These are phyloP conservation scores for Trametes meyenii DNA, from an alignment of 768 basidiomycete species.

Conservation along the genomic window DNA sequence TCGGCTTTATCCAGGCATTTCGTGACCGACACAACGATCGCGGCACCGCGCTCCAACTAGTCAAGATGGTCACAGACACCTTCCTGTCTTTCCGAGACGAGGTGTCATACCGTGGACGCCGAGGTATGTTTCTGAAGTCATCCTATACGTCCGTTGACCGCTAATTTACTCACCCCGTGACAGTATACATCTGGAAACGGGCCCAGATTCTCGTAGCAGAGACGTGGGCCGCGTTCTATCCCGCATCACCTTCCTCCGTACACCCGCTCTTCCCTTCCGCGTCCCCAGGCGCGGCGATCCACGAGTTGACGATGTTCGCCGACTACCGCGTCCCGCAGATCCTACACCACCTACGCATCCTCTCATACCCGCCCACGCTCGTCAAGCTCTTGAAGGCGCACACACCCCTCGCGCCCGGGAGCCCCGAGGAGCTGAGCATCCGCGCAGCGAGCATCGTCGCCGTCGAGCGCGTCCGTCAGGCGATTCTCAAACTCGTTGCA, in stretches of 20 bases:
- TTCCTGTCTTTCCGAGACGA: constrained; percentile 85
- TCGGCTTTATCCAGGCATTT: constrained; percentile 65
- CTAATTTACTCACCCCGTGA: background rate
- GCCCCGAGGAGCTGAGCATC: constrained; percentile 73
- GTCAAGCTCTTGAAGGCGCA: constrained; percentile 50
- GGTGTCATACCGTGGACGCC: constrained; percentile 53
- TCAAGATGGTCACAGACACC: constrained; percentile 64
- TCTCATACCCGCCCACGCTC: constrained; percentile 70
- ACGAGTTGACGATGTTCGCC: constrained; percentile 88
- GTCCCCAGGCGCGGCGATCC: constrained; percentile 55
- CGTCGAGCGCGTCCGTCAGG: constrained; percentile 71
- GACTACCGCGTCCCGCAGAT: constrained; percentile 94
- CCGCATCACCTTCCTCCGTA: constrained; percentile 38
- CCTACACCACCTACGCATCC: constrained; percentile 77
- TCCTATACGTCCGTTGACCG: background rate
- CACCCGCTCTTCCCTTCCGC: constrained; percentile 76
- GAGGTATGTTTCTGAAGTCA: constrained; percentile 46
- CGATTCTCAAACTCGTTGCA: constrained; percentile 45
- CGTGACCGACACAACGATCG: constrained; percentile 51
- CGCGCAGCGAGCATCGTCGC: constrained; percentile 80
- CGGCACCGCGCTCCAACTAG: constrained; percentile 74
- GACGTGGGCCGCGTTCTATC: constrained; percentile 91
- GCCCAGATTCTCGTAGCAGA: constrained; percentile 92
- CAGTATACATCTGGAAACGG: constrained; percentile 88
- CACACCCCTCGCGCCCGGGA: constrained; percentile 53